phyloP scores from a whole-genome alignment of 352 stramenopile species.

The Globisporangium okanoganense region DNA sequence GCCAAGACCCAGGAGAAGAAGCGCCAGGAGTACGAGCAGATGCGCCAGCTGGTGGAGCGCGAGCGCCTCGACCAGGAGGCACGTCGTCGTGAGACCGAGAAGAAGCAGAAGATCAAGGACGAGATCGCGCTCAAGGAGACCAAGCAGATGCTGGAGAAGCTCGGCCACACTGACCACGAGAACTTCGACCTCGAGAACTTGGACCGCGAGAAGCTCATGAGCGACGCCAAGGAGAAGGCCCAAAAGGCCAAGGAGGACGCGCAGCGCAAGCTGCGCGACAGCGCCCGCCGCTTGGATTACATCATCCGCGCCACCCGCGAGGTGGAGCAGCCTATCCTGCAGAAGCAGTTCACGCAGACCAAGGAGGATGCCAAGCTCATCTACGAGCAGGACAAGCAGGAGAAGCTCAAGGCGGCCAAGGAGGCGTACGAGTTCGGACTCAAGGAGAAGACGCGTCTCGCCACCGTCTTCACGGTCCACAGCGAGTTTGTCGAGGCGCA shows the following conservation, averaged over 20 bases:
- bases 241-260: conserved; percentile 94
- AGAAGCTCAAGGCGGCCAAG: conserved; percentile 80
- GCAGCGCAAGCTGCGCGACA: conserved; percentile 91
- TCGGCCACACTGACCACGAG: conserved; percentile 67
- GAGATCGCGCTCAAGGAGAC: conserved; percentile 93
- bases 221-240: conserved; percentile 93
- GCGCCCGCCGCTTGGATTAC: conserved; percentile 94
- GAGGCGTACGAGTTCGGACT: conserved; percentile 87
- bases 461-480: conserved; percentile 68
- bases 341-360: conserved; percentile 77
- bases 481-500: conserved; percentile 76
- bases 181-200: conserved; percentile 72
- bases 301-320: conserved; percentile 95
- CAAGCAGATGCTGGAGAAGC: conserved; percentile 72
- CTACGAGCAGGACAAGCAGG: conserved; percentile 75
- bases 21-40: conserved; percentile 66
- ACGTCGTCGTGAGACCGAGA: conserved; percentile 89
- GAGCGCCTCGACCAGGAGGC: conserved; percentile 77
- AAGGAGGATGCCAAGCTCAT: conserved; percentile 62
- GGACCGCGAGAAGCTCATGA: conserved; percentile 80
- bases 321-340: conserved; percentile 91
- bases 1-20: conserved; percentile 83
- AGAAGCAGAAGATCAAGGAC: conserved; percentile 95
- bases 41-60: conserved; percentile 69
- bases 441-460: conserved; percentile 82